Conservation (phyloP, 192 early-diverging fungal species). For the Gigaspora rosea region DNA sequence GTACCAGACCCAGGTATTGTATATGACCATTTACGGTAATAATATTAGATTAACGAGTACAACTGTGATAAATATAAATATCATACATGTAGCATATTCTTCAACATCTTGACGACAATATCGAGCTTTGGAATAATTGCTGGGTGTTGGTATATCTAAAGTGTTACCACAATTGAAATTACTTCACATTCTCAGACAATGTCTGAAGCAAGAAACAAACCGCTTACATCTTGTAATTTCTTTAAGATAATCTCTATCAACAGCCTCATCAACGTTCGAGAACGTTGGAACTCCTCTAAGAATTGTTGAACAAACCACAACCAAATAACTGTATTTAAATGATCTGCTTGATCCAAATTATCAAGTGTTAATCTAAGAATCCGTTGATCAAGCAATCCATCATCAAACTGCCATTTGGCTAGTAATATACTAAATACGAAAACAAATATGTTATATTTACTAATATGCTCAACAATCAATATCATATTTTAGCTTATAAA, state of each 20-base stretch:
- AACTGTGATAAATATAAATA: background rate
- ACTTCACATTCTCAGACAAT: background rate
- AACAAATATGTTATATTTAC: background rate
- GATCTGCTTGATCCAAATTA: conserved; percentile 43
- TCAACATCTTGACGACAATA: conserved; percentile 39
- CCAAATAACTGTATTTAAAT: conserved; percentile 43
- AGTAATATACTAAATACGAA: conserved; percentile 53
- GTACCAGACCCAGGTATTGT: too few relatives aligned
- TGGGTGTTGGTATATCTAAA: background rate
- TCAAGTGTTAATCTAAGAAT: conserved; percentile 53
- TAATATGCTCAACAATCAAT: too few relatives aligned
- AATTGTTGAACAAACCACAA: conserved; percentile 54
- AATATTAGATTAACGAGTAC: background rate
- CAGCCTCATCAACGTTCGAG: conserved; percentile 52
- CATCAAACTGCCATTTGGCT: conserved; percentile 59
- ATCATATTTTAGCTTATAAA: too few relatives aligned
- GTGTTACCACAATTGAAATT: background rate
- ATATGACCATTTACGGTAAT: too few relatives aligned
- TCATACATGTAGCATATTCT: conserved; percentile 51
- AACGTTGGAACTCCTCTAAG: conserved; percentile 53
- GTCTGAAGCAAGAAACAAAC: background rate
- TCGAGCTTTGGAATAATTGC: background rate
- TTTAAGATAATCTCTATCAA: conserved; percentile 56
- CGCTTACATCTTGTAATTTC: conserved; percentile 50
- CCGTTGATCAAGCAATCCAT: conserved; percentile 54